Evolutionary conservation across 176 grass and related monocot genomes (phyloP).

Genomic region (Paspalum notatum): DNA sequence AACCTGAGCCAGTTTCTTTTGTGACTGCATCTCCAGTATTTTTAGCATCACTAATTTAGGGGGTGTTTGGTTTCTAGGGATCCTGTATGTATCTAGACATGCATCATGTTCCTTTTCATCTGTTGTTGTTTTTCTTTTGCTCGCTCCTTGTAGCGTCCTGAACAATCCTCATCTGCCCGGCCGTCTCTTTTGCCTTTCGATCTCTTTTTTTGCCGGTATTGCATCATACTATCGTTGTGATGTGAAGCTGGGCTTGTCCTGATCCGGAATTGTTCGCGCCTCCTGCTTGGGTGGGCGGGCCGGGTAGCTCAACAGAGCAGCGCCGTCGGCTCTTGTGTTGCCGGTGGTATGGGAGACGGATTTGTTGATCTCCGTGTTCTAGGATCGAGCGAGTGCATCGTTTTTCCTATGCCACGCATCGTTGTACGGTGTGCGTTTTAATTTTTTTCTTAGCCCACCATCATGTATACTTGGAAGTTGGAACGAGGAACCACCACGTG

Average conservation of each 20-base stretch:
- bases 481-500: conserved; percentile 9
- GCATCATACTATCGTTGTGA: conserved; percentile 19
- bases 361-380: too few species aligned
- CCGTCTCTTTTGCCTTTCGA: conserved; percentile 9
- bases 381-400: not conserved
- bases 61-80: too few species aligned
- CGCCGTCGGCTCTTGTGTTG: not conserved
- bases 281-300: conserved; percentile 13
- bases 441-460: too few species aligned
- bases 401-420: not conserved
- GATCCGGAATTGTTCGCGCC: not conserved
- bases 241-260: conserved; percentile 19
- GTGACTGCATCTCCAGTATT: too few species aligned
- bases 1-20: too few species aligned
- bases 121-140: too few species aligned
- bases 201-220: conserved; percentile 19
- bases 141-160: too few species aligned
- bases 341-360: not conserved
- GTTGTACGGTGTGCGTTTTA: not conserved
- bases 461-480: not conserved
- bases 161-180: not conserved
- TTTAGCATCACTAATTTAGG: too few species aligned
- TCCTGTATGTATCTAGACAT: too few species aligned
- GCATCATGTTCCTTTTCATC: too few species aligned
- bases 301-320: conserved; percentile 8